Conservation (phyloP, 2,329 filamentous ascomycete genomes). For the Trichoderma cornu-damae region DNA sequence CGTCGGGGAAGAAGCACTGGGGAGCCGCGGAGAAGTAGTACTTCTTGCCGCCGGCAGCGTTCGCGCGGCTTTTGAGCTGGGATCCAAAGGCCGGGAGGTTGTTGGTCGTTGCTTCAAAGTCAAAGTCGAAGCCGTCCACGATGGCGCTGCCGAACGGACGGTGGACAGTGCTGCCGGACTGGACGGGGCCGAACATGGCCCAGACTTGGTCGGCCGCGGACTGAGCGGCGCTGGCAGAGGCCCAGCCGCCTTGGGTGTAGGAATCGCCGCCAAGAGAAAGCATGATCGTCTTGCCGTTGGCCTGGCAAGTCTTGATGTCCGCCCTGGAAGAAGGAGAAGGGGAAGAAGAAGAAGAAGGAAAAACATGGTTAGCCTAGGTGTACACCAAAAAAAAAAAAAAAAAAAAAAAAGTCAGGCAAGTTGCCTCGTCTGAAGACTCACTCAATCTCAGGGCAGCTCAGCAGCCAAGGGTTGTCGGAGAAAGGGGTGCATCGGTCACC, state of each 20-base stretch:
- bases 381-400: no score
- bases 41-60: constrained; percentile 48
- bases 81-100: constrained; percentile 60
- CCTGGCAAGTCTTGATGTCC: constrained; percentile 57
- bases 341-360: background rate
- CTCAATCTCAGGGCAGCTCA: constrained; percentile 61
- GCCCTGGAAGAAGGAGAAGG: constrained; percentile 29
- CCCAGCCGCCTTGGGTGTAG: constrained; percentile 64
- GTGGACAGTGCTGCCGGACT: constrained; percentile 39
- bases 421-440: constrained; percentile 33
- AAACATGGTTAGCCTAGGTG: background rate
- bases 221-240: constrained; percentile 45
- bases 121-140: constrained; percentile 72
- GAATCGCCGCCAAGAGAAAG: constrained; percentile 68
- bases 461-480: constrained; percentile 47
- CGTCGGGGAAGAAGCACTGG: constrained; percentile 63
- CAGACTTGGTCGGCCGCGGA: constrained; percentile 59
- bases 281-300: constrained; percentile 61
- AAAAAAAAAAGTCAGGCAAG: background rate
- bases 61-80: constrained; percentile 52
- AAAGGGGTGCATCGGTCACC: constrained; percentile 58
- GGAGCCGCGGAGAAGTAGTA: constrained; percentile 62
- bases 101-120: constrained; percentile 57
- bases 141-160: constrained; percentile 63
- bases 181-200: constrained; percentile 62